phyloP scores from a whole-genome alignment of 345 rosid genomes.

The Abelmoschus esculentus region DNA sequence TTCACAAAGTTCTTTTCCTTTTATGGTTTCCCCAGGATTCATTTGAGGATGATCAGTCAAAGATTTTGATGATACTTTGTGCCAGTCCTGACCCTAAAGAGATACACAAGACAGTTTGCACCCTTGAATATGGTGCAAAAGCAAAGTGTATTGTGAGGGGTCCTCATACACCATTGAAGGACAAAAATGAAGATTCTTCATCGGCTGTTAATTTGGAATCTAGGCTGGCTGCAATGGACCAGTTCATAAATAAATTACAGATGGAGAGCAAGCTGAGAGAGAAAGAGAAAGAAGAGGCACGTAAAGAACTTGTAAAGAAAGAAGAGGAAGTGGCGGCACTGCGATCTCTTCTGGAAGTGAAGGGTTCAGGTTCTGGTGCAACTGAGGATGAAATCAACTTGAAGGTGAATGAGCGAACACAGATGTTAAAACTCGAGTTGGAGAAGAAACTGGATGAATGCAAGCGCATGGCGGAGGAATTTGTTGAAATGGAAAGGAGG shows the following conservation, averaged over 20 bases:
- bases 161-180: constrained; percentile 63
- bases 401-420: constrained; percentile 64
- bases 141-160: constrained; percentile 95
- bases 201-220: constrained; percentile 57
- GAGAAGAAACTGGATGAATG: constrained; percentile 77
- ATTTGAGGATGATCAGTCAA: constrained; percentile 92
- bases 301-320: constrained; percentile 62
- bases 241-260: constrained; percentile 72
- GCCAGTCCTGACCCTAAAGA: constrained; percentile 98
- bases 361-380: constrained; percentile 27
- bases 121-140: constrained; percentile 95
- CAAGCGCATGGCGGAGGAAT: constrained; percentile 73
- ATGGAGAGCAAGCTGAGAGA: constrained; percentile 77
- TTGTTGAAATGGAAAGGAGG: constrained; percentile 77
- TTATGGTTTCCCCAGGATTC: constrained; percentile 54
- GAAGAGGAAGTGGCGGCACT: constrained; percentile 76
- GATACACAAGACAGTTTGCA: constrained; percentile 88
- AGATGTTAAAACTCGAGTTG: constrained; percentile 46
- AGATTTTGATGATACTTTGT: constrained; percentile 88
- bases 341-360: constrained; percentile 43
- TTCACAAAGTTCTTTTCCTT: constrained; percentile 1
- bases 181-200: constrained; percentile 37
- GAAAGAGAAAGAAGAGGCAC: constrained; percentile 70
- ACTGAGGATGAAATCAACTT: constrained; percentile 71
- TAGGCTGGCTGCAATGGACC: constrained; percentile 87